A percentile compares a stretch with the other conserved stretches of the same genome.
Evolutionary conservation across 208 protist species (phyloP).

Genomic region (Acanthamoeba castellanii): DNA sequence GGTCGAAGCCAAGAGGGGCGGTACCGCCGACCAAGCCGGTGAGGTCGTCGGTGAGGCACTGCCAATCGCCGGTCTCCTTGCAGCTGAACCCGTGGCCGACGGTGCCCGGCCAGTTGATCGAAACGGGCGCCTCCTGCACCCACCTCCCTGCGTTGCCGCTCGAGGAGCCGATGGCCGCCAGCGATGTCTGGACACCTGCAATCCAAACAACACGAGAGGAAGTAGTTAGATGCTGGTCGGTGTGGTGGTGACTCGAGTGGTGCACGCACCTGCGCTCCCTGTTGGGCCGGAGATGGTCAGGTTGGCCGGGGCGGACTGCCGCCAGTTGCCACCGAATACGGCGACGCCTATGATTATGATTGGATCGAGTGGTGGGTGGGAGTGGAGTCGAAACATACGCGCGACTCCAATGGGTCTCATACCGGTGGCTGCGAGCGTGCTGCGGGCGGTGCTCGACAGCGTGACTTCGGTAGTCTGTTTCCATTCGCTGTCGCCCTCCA

Average conservation of each 20-base stretch:
- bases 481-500: neutral
- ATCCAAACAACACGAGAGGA: too few relatives aligned
- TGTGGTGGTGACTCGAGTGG: too few relatives aligned
- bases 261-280: neutral
- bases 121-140: neutral
- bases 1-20: too few relatives aligned
- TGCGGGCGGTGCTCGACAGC: neutral
- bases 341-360: neutral
- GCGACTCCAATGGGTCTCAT: too few relatives aligned
- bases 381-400: too few relatives aligned
- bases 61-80: neutral
- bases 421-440: neutral
- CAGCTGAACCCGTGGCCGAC: neutral
- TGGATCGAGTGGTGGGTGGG: too few relatives aligned
- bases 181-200: too few relatives aligned
- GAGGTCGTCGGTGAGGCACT: neutral
- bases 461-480: neutral
- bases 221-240: too few relatives aligned
- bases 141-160: neutral
- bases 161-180: too few relatives aligned
- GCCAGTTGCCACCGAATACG: neutral
- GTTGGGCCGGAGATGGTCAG: neutral
- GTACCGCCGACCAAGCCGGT: neutral
- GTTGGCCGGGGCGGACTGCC: neutral
- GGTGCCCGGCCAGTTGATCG: neutral